Conservation (phyloP, 2,329 filamentous ascomycete genomes). For the Colletotrichum sojae region DNA sequence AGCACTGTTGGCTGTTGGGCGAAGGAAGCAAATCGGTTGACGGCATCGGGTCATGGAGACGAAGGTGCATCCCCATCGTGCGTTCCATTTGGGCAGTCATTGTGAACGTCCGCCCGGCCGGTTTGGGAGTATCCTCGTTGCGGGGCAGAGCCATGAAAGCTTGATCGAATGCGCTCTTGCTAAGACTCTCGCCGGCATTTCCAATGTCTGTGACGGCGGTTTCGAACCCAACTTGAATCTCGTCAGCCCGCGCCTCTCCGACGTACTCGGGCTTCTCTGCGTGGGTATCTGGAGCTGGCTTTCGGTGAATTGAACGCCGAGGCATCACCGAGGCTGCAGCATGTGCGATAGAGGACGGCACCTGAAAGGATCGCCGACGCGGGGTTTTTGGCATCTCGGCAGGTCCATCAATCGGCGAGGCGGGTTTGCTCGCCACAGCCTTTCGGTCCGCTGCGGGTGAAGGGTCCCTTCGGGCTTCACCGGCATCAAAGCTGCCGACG, state of each 20-base stretch:
- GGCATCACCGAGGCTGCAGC: conserved; percentile 41
- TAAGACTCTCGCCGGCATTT: conserved; percentile 44
- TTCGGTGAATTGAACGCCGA: conserved; percentile 35
- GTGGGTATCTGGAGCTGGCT: conserved; percentile 20
- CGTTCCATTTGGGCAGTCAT: conserved; percentile 49
- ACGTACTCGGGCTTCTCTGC: background rate
- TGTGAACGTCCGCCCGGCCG: conserved; percentile 48
- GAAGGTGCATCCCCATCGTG: conserved; percentile 42
- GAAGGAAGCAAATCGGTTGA: background rate
- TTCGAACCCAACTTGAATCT: conserved; percentile 40
- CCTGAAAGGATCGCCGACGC: conserved; percentile 37
- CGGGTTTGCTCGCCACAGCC: conserved; percentile 12
- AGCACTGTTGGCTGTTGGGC: conserved; percentile 44
- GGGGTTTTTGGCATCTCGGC: conserved; percentile 19
- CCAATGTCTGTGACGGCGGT: conserved; percentile 43
- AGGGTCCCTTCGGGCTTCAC: conserved; percentile 3
- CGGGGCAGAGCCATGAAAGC: conserved; percentile 42
- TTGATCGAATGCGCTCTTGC: conserved; percentile 48
- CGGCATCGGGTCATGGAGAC: conserved; percentile 1
- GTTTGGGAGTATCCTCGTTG: background rate
- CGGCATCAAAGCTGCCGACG: conserved; percentile 60
- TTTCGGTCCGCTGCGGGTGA: background rate
- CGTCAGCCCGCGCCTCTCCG: conserved; percentile 34
- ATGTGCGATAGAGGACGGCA: conserved; percentile 37
- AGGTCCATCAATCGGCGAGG: background rate